Conservation (phyloP, 129 eudicot genomes). For the Flaveria ramosissima region DNA sequence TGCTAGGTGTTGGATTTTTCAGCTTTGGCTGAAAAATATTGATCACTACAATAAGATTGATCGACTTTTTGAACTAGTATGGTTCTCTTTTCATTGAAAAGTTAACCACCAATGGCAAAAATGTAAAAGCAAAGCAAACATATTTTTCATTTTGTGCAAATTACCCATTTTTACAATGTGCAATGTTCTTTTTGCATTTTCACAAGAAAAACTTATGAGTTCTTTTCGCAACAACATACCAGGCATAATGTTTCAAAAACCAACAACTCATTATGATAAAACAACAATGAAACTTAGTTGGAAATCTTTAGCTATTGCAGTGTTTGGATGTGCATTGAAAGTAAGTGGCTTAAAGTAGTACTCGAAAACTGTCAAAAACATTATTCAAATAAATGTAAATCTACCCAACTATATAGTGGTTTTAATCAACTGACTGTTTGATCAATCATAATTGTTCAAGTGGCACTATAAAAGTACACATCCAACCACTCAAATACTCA, state of each 20-base stretch:
- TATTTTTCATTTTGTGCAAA: neutral
- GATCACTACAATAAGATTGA: neutral
- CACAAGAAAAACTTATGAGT: neutral
- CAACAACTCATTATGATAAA: neutral
- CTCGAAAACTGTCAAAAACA: neutral
- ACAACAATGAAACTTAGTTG: neutral
- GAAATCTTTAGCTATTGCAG: neutral
- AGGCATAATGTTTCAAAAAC: slow-evolving; percentile 6
- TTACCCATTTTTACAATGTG: neutral
- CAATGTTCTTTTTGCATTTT: slow-evolving; percentile 9
- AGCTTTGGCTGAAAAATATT: slow-evolving; percentile 45
- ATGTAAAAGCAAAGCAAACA: neutral
- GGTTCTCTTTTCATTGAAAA: no score
- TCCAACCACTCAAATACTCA: neutral
- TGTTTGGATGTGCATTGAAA: neutral
- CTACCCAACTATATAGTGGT: neutral
- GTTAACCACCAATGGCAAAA: neutral
- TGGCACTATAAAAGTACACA: neutral
- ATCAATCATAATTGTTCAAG: neutral
- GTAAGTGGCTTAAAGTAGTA: neutral
- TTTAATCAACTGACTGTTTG: neutral
- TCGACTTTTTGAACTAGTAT: neutral
- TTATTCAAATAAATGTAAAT: neutral
- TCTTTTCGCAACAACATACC: no score
- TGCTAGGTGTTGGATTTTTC: slow-evolving; percentile 48